phyloP scores from a whole-genome alignment of 345 rosid genomes.

The Tarenaya hassleriana region DNA sequence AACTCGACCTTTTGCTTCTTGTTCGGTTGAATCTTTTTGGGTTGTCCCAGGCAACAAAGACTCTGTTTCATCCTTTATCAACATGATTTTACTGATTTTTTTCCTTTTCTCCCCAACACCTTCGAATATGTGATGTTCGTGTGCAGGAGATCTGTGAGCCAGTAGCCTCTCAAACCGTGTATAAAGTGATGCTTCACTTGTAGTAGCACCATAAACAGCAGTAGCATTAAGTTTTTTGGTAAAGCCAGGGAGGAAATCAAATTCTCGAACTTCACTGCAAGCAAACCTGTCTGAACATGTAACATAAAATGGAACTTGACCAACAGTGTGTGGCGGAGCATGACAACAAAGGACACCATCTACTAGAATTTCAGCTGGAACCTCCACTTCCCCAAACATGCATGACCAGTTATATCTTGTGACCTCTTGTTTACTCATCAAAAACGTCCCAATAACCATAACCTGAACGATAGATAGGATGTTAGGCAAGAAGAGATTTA shows the following conservation, averaged over 20 bases:
- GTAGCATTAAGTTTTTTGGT: constrained; percentile 35
- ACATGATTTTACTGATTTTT: constrained; percentile 46
- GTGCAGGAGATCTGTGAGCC: constrained; percentile 33
- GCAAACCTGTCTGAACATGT: constrained; percentile 89
- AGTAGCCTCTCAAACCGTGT: constrained; percentile 49
- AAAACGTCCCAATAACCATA: constrained; percentile 58
- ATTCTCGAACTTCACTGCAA: constrained; percentile 91
- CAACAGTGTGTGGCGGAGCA: constrained; percentile 62
- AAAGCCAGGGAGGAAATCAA: constrained; percentile 57
- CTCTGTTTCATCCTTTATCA: constrained; percentile 70
- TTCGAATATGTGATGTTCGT: constrained; percentile 29
- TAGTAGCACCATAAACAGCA: constrained; percentile 33
- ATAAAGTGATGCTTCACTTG: constrained; percentile 43
- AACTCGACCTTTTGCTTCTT: constrained; percentile 31
- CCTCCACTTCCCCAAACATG: constrained; percentile 96
- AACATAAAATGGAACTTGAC: constrained; percentile 76
- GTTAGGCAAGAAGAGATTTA: constrained; percentile 9
- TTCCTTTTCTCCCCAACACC: constrained; percentile 44
- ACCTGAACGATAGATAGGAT: constrained; percentile 40
- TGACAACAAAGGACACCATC: constrained; percentile 73
- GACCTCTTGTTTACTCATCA: constrained; percentile 55
- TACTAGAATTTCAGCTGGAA: constrained; percentile 68
- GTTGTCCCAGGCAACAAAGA: constrained; percentile 28
- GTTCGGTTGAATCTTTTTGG: constrained; percentile 28
- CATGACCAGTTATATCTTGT: constrained; percentile 71